These are phyloP conservation scores for Cyclocybe cylindracea DNA, from an alignment of 768 basidiomycete species.

Conservation along the genomic window DNA sequence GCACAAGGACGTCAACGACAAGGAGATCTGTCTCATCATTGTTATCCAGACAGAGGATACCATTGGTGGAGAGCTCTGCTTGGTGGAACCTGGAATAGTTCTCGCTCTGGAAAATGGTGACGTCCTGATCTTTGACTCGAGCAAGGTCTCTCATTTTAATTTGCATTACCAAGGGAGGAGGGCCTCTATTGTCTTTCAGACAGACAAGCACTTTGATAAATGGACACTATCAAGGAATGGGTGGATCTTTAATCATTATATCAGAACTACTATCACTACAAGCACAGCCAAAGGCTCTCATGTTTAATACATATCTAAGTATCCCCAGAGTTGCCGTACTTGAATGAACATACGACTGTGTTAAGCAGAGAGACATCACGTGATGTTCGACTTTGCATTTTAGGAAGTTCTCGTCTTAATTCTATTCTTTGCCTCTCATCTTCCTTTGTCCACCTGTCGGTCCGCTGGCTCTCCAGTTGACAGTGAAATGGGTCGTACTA, in stretches of 20 bases:
- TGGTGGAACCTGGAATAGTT: constrained; percentile 20
- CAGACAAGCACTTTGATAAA: constrained; percentile 3
- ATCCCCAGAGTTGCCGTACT: too few species aligned
- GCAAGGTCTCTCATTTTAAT: constrained; percentile 21
- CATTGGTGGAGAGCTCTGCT: constrained; percentile 16
- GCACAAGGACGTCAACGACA: constrained; percentile 11
- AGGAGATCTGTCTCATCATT: constrained; percentile 13
- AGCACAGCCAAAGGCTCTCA: too few species aligned
- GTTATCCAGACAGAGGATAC: constrained; percentile 4
- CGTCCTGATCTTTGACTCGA: constrained; percentile 16
- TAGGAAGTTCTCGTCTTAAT: too few species aligned
- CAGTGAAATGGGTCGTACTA: too few species aligned
- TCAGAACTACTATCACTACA: too few species aligned
- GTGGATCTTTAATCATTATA: constrained; percentile 7
- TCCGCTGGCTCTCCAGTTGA: too few species aligned
- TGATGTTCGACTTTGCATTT: too few species aligned
- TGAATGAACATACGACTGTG: too few species aligned
- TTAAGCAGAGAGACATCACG: too few species aligned
- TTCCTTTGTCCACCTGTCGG: too few species aligned
- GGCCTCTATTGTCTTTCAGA: constrained; percentile 24
- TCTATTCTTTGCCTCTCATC: too few species aligned
- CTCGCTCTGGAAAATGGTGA: constrained; percentile 11
- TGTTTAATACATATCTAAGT: too few species aligned
- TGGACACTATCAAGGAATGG: constrained; percentile 12
- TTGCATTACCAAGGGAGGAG: constrained; percentile 17